phyloP scores from a whole-genome alignment of 805 yeast genomes.

The Wilhelminamyces savonicus region DNA sequence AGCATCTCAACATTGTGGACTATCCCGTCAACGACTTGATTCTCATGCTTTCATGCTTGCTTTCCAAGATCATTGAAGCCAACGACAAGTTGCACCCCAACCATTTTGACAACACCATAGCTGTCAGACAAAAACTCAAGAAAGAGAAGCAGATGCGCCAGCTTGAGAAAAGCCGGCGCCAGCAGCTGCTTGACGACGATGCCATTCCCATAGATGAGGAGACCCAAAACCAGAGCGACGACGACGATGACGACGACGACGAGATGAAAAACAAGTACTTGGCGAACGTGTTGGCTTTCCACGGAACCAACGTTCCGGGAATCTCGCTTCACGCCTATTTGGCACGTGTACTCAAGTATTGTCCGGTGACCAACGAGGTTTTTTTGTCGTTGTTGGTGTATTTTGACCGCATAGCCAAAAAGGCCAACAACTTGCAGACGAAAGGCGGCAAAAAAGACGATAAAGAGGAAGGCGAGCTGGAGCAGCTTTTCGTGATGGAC shows the following conservation, averaged over 20 bases:
- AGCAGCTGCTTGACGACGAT: constrained; percentile 4
- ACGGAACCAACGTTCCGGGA: constrained; percentile 96
- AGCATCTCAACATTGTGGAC: constrained; percentile 69
- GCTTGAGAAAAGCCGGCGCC: constrained; percentile 12
- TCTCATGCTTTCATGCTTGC: constrained; percentile 75
- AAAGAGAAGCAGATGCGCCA: constrained; percentile 25
- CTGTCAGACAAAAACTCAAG: constrained; percentile 31
- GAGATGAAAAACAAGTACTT: constrained; percentile 46
- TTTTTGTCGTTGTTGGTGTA: constrained; percentile 85
- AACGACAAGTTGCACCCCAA: constrained; percentile 80
- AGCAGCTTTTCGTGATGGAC: constrained; percentile 87
- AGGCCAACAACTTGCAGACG: constrained; percentile 51
- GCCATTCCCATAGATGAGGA: constrained; percentile 17
- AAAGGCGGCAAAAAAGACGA: constrained; percentile 16
- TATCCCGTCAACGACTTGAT: constrained; percentile 78
- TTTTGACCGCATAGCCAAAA: constrained; percentile 87
- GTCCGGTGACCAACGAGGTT: constrained; percentile 98
- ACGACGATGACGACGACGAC: constrained; percentile 29
- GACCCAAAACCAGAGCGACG: constrained; percentile 11
- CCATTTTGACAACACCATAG: constrained; percentile 45
- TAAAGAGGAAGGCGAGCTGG: constrained; percentile 16
- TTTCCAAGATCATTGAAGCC: constrained; percentile 83
- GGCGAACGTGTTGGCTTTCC: constrained; percentile 79
- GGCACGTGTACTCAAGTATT: constrained; percentile 85
- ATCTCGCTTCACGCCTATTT: constrained; percentile 85